phyloP scores from a whole-genome alignment of 129 eudicot genomes.

The Silybum marianum region DNA sequence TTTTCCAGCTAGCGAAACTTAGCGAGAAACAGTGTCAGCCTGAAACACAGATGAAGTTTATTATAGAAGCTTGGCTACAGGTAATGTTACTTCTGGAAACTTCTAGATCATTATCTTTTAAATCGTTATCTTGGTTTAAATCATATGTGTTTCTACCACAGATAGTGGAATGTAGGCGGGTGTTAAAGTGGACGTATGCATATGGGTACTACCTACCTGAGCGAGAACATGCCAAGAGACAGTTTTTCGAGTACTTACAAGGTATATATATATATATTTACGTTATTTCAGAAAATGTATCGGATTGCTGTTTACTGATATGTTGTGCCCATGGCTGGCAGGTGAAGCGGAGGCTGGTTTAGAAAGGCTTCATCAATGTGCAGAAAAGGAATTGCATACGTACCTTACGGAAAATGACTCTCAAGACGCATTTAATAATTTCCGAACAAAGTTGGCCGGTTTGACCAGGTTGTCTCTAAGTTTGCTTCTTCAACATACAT shows the following conservation, averaged over 20 bases:
- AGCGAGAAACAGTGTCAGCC: conserved; percentile 41
- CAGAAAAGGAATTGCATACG: conserved; percentile 44
- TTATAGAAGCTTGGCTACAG: conserved; percentile 57
- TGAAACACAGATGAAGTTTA: conserved; percentile 38
- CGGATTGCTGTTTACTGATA: background rate
- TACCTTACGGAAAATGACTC: background rate
- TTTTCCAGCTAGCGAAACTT: conserved; percentile 52
- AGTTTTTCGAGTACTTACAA: conserved; percentile 57
- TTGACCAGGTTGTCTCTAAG: conserved; percentile 47
- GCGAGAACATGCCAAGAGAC: conserved; percentile 27
- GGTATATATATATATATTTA: conserved; percentile 26
- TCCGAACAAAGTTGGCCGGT: conserved; percentile 56
- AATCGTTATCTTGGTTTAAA: conserved; percentile 9
- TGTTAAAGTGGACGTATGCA: conserved; percentile 56
- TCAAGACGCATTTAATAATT: conserved; percentile 31
- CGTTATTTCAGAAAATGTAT: background rate
- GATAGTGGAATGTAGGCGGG: conserved; percentile 57
- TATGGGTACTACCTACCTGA: conserved; percentile 51
- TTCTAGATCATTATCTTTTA: background rate
- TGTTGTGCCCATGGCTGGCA: conserved; percentile 19
- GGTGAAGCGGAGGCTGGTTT: conserved; percentile 70
- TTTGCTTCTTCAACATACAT: background rate
- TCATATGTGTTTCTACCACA: conserved; percentile 16
- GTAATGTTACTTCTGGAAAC: conserved; percentile 16
- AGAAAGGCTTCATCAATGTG: conserved; percentile 70